Evolutionary conservation across 208 protist species (phyloP).

Genomic region (Lotmaria passim): DNA sequence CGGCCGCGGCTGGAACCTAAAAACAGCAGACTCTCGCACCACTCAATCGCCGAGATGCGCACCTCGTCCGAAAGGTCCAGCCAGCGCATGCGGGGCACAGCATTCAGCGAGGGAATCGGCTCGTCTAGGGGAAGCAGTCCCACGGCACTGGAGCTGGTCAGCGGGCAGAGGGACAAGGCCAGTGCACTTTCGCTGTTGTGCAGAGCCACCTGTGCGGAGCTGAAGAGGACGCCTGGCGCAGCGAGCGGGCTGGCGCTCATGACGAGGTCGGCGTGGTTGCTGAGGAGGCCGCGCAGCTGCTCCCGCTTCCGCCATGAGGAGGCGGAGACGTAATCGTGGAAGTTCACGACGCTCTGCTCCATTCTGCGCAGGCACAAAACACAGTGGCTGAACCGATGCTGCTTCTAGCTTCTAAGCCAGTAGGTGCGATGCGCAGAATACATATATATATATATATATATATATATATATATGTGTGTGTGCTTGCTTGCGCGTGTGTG

Average conservation of each 20-base stretch:
- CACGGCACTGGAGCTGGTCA: slow-evolving; percentile 57
- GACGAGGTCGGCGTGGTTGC: slow-evolving; percentile 77
- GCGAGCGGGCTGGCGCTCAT: slow-evolving; percentile 47
- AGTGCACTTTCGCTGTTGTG: slow-evolving; percentile 68
- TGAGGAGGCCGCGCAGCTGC: slow-evolving; percentile 79
- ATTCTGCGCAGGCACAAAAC: no score
- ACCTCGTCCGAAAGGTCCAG: slow-evolving; percentile 58
- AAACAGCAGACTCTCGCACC: slow-evolving; percentile 67
- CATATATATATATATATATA: no score
- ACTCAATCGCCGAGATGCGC: slow-evolving; percentile 54
- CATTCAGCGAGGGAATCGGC: slow-evolving; percentile 39
- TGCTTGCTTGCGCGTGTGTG: no score
- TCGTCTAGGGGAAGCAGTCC: slow-evolving; percentile 61
- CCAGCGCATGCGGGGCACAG: slow-evolving; percentile 67
- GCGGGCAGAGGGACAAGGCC: slow-evolving; percentile 65
- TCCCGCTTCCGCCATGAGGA: slow-evolving; percentile 72
- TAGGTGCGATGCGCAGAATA: no score
- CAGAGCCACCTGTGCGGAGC: slow-evolving; percentile 56
- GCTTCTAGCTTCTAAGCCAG: no score
- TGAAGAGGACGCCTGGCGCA: slow-evolving; percentile 56
- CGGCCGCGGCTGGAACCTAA: slow-evolving; percentile 73
- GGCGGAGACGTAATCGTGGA: slow-evolving; percentile 67
- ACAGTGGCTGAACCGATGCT: not conserved
- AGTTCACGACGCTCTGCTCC: slow-evolving; percentile 69
- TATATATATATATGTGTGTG: no score